phyloP scores from a whole-genome alignment of 2,329 filamentous ascomycete species.

The Botryosphaeria dothidea region DNA sequence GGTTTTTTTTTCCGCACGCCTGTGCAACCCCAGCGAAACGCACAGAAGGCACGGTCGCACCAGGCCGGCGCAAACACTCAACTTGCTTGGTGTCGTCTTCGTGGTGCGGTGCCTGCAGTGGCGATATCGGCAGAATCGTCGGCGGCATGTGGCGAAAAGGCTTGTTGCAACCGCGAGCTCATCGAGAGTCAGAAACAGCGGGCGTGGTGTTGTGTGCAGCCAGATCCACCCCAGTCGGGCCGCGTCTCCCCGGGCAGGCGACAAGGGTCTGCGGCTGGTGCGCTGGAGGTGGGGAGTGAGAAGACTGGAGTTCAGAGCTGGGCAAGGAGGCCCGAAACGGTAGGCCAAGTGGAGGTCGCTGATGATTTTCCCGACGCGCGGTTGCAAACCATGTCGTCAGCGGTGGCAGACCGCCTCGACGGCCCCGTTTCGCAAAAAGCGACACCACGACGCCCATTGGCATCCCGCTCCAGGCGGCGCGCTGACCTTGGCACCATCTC shows the following conservation, averaged over 20 bases:
- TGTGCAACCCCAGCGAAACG: not conserved
- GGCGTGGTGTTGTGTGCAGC: slow-evolving; percentile 11
- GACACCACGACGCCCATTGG: slow-evolving; percentile 8
- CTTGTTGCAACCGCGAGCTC: slow-evolving; percentile 1
- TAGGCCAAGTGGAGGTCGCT: not conserved
- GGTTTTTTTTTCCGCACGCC: slow-evolving; percentile 1
- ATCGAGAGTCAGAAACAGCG: not conserved
- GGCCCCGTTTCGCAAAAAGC: slow-evolving; percentile 8
- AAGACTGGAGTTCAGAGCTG: slow-evolving; percentile 6
- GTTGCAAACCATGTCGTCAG: slow-evolving; percentile 11
- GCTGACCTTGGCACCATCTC: not conserved
- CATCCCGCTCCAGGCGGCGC: not conserved
- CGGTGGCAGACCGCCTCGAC: slow-evolving; percentile 13
- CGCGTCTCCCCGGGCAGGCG: slow-evolving; percentile 6
- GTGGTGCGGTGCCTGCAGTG: not conserved
- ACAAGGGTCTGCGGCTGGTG: not conserved
- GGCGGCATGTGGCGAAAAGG: not conserved
- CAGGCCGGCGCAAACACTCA: not conserved
- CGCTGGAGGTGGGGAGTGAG: slow-evolving; percentile 9
- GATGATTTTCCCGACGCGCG: slow-evolving; percentile 14
- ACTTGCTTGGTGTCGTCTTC: not conserved
- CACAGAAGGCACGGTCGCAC: not conserved
- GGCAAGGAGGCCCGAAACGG: slow-evolving; percentile 9
- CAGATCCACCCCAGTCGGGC: slow-evolving; percentile 13
- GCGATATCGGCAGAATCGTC: not conserved